A percentile compares a stretch with the other conserved stretches of the same genome.
These are phyloP conservation scores for Cutaneotrichosporon sp. DNA, from an alignment of 1,284 basidiomycete species.

Conservation along the genomic window DNA sequence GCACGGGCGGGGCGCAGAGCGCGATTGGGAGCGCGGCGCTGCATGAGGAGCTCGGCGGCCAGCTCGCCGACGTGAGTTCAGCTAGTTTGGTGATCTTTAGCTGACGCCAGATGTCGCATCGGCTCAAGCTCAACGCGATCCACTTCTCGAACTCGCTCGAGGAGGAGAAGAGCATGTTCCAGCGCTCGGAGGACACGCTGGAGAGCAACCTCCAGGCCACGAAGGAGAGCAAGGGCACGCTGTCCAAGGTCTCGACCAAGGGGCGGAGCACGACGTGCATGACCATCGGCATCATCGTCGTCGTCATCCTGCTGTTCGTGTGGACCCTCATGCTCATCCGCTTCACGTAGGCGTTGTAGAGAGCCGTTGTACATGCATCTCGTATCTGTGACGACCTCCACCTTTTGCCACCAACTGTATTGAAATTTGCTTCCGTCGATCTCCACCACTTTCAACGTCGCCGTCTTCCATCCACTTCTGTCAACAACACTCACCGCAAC, in stretches of 20 bases:
- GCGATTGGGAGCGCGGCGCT: slow-evolving; percentile 43
- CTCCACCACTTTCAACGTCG: background rate
- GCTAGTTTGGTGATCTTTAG: background rate
- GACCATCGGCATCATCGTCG: slow-evolving; percentile 45
- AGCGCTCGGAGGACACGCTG: slow-evolving; percentile 45
- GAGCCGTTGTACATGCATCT: slow-evolving; percentile 1
- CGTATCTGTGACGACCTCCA: background rate
- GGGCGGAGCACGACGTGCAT: slow-evolving; percentile 53
- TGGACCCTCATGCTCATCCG: slow-evolving; percentile 56
- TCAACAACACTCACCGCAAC: background rate
- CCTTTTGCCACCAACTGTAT: slow-evolving; percentile 7
- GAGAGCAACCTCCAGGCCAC: slow-evolving; percentile 52
- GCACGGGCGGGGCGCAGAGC: slow-evolving; percentile 10
- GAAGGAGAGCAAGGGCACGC: slow-evolving; percentile 43
- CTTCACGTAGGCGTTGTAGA: slow-evolving; percentile 41
- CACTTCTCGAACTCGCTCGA: slow-evolving; percentile 53
- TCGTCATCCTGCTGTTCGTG: slow-evolving; percentile 50
- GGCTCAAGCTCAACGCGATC: slow-evolving; percentile 52
- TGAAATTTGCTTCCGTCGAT: slow-evolving; percentile 11
- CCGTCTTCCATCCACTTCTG: background rate
- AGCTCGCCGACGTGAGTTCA: slow-evolving; percentile 51
- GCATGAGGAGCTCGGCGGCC: slow-evolving; percentile 54
- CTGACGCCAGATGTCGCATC: slow-evolving; percentile 51
- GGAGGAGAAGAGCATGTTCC: slow-evolving; percentile 51
- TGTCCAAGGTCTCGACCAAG: slow-evolving; percentile 47